Evolutionary conservation across 2,329 filamentous ascomycete genomes (phyloP), one percentile per base, ranked within the genome.

Genomic region (Aspergillus thermomutatus): DNA sequence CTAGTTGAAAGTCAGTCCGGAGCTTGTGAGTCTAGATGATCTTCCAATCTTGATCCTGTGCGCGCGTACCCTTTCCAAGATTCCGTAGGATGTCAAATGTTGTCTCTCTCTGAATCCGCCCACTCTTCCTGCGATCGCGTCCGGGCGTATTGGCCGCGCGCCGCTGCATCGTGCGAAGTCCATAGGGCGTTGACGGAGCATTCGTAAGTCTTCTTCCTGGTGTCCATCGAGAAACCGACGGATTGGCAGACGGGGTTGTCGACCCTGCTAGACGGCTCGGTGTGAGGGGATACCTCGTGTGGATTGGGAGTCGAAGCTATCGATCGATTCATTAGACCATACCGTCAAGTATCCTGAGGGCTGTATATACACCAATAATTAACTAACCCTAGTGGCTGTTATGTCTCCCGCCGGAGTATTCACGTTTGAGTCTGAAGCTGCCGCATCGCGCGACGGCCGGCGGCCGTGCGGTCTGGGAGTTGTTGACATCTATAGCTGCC

Each of bases 171-270:
- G 82, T 82, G 45, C 80, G 76, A 55, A 83, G 76, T 26, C 80
- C 81, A 73, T 83, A 79, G 0, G 82, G 82, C 17, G 82, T 84
- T 4, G 80, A 79, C 8, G 82, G 82, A 17, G 77, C 77, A 19
- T 63, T 69, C 48, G 53, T 60, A 34, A 60, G 66, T 53, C 67
- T 63, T 23, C 64, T 65, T 40, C 73, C 67, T 26, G 74, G 73
- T 31, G 73, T 76, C 45, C 63, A 67, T 58, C 72, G 68, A 58
- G 64, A 68, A 40, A 63, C 69, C 27, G 69, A 71, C 21, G 71
- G 66, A 51, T 70, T 69, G 25, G 64, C 64, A 17, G 69, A 72
- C 4, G 73, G 72, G 2, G 73, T 74, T 40, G 59, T 57, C 40
- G 63, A 49, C 28, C 64, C 64, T 9, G 64, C 57, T 41, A 69